Evolutionary conservation across 2,329 filamentous ascomycete genomes (phyloP), one percentile per base, ranked within the genome.

Genomic region (Ophiocordyceps camponoti-leonardi): DNA sequence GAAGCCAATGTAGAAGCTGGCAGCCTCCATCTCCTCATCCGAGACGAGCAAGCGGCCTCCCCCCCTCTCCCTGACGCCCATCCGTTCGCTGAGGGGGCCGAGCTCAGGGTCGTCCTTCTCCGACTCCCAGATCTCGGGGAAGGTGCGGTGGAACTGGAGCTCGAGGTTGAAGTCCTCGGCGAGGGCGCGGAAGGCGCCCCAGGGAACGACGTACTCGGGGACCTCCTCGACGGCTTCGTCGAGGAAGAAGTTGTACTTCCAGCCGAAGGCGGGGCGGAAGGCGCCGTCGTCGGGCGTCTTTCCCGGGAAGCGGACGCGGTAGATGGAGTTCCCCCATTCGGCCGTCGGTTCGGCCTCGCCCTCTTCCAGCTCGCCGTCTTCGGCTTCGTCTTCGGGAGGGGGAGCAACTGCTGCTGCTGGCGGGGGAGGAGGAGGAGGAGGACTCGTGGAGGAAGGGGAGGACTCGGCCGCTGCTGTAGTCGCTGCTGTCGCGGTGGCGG

Each of bases 131-230:
- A 98, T 83, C 52, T 96, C 88, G 39, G 77, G 67, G 60, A 98
- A 98, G 0, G 82, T 76, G 62, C 90, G 90, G 56, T 93, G 84
- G 58, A 95, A 98, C 63, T 94, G 83, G 54, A 96, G 66, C 61
- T 98, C 92, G 7, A 98, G 76, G 55, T 95, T 95, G 70, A 90
- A 98, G 59, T 96, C 88, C 59, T 95, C 88, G 18, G 92, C 92
- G 55, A 96, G 69, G 23, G 86, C 88, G 65, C 92, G 85, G 67
- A 98, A 96, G 1, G 87, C 88, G 61, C 94, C 88, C 90, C 92
- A 98, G 0, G 92, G 92, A 1, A 98, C 92, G 1, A 98, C 90
- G 59, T 94, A 98, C 66, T 98, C 92, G 2, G 92, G 90, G 8
- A 94, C 86, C 58, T 88, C 85, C 61, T 96, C 90, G 19, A 98